phyloP scores from a whole-genome alignment of 1,284 basidiomycete genomes.

The Mycena sp. region DNA sequence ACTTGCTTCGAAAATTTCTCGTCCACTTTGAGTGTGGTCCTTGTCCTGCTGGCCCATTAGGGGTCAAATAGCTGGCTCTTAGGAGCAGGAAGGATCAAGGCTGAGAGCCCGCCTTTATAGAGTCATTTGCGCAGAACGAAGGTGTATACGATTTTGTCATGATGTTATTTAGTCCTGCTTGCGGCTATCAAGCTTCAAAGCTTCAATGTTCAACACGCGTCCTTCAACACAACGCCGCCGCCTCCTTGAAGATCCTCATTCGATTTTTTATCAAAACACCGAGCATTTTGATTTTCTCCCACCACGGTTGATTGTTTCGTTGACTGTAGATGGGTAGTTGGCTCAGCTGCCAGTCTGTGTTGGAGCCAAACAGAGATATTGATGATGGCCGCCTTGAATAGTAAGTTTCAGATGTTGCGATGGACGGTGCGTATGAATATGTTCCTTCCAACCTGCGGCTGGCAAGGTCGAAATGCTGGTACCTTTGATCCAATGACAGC shows the following conservation, averaged over 20 bases:
- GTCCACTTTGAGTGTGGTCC: constrained; percentile 43
- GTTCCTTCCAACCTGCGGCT: neutral
- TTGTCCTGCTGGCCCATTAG: constrained; percentile 31
- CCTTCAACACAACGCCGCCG: constrained; percentile 13
- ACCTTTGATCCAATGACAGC: neutral
- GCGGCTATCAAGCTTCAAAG: no score
- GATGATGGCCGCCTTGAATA: constrained; percentile 5
- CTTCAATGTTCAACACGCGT: no score
- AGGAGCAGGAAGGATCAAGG: constrained; percentile 14
- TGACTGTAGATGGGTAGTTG: neutral
- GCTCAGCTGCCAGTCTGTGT: constrained; percentile 11
- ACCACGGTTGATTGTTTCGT: constrained; percentile 8
- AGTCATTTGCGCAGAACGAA: constrained; percentile 38
- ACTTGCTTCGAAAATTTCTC: constrained; percentile 61
- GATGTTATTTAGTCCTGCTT: neutral
- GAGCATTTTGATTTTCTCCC: constrained; percentile 19
- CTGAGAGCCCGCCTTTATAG: constrained; percentile 46
- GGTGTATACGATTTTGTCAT: neutral
- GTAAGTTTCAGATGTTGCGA: neutral
- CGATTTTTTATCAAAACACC: constrained; percentile 9
- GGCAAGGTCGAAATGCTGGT: constrained; percentile 15
- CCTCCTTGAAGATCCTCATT: constrained; percentile 7
- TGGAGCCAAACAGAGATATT: constrained; percentile 4
- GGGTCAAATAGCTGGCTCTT: constrained; percentile 27
- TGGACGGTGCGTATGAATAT: neutral